Evolutionary conservation across 2,329 filamentous ascomycete species (phyloP), one percentile per base, ranked within the genome.

Genomic region (Cytospora paraplurivora): DNA sequence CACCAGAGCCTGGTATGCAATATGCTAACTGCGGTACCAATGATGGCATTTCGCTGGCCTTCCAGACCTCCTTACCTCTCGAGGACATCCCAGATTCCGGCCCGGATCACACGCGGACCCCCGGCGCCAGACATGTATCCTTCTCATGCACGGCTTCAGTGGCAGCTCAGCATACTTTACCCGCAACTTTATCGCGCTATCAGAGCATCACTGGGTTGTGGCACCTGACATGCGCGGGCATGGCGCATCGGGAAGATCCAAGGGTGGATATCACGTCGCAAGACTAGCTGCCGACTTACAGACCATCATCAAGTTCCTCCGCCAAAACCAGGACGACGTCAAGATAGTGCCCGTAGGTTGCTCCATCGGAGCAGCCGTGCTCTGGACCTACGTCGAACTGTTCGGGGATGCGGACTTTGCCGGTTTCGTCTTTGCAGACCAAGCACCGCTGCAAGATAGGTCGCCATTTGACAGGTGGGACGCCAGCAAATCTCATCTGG

Each of bases 131-230:
- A 66, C 56, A 21, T 73, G 73, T 67, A 69, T 77, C 61, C 66
- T 78, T 44, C 72, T 78, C 44, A 69, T 78, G 53, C 76, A 78
- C 67, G 76, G 76, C 65, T 78, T 78, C 70, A 76, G 74, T 67
- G 76, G 76, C 15, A 76, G 73, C n/a, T 74, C 73, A 19, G 71
- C 68, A 38, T 78, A 78, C 67, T 78, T 78, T 68, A 64, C 66
- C 41, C 73, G 72, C 66, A 78, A 78, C 69, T 69, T 69, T 63
- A 57, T 59, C 13, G 62, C 67, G 3, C 70, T 78, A 11, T 64
- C 66, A 32, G 51, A 65, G 7, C 44, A 65, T 2, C 67, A 72
- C 66, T 78, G 76, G 76, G 73, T 76, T 59, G 70, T 78, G 3
- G 74, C 76, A 7, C 74, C 74, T 7, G 76, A 78, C 66, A 72